Base-by-base conservation (phyloP, 75 land plant genomes). In the Picea glauca region DNA sequence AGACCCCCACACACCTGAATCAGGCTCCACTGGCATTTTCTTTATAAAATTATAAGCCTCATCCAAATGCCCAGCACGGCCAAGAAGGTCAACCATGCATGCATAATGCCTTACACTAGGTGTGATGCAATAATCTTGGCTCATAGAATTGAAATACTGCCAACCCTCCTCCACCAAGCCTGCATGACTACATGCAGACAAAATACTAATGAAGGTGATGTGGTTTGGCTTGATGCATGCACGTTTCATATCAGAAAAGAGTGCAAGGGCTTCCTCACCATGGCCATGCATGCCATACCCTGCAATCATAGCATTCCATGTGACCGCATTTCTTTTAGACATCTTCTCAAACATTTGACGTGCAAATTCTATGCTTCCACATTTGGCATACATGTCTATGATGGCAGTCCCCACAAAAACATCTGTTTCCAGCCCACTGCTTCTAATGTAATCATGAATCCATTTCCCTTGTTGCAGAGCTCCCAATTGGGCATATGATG, bases 381-480 rank as follows among this genome's bases (percentile, higher is more conserved):
- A 91, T 43, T 86, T 87, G 9, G 90, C 85, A 76, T 91, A 91
- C 93, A 91, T 91, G 33, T 85, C 79, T 62, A 91, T 58, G 20
- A 88, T 58, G 4, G 85, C 77, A 75, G 76, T 86, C 9, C 78
- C 76, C 40, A 91, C 77, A 62, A 67, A 76, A n/a, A 84, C 65
- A 58, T 87, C 81, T 5, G 50, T 46, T 30, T 83, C 81, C 20
- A 88, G 21, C n/a, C 80, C 83, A 35, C 62, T 84, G 68, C 86
- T 60, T 38, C 68, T 62, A 14, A 82, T 79, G 76, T 62, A 75
- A 30, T 64, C 78, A 60, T 91, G 90, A 46, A 86, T 33, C 73
- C 78, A 84, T 60, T 50, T 78, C 60, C 78, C 90, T 77, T 18
- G 80, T 32, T 57, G 80, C 73, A 76, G 80, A 13, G 35, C 57